Base-by-base conservation (phyloP, 805 yeast genomes). In the Clavispora vitiphila region DNA sequence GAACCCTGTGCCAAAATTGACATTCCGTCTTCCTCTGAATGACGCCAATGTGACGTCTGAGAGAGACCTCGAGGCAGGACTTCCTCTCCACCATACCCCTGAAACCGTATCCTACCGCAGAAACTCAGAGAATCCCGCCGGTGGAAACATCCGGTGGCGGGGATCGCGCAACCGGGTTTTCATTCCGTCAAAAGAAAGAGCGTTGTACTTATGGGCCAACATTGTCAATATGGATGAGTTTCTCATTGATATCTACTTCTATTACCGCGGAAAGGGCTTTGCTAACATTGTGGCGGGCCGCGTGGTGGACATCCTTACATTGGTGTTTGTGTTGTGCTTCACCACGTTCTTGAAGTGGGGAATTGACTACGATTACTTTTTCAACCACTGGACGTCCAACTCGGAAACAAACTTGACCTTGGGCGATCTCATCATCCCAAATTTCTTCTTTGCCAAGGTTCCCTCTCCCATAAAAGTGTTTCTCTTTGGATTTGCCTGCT, bases 121-220 rank as follows among this genome's bases (percentile, higher is more conserved):
- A 25, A 8, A 8, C 7, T 9, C 25, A 10, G 26, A 11, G 2
- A n/a, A n/a, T n/a, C 35, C 25, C 9, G 20, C 34, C 10, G 21
- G 32, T 12, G 23, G 16, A 7, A 26, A 16, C 14, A 19, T 29
- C 19, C 32, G 10, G 32, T 29, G 32, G 32, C 32, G 20, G 10
- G 32, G 32, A 7, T 14, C 32, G 35, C 18, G 27, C 7, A 47
- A 38, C 27, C 38, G 48, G 35, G 27, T 48, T 24, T 38, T 62
- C 5, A 67, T 70, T 18, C 72, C 74, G 12, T 74, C 74, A 4
- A 62, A 61, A 37, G 96, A 90, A 56, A 68, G 88, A 37, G 96
- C 98, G 0, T 67, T 86, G 14, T 93, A 97, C 88, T 75, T 87
- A 46, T 93, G 99, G 98, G 96, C 98, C 1, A 93, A 93, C 55